Base-by-base conservation (phyloP, 2,329 filamentous ascomycete species). In the Alternaria sp. region DNA sequence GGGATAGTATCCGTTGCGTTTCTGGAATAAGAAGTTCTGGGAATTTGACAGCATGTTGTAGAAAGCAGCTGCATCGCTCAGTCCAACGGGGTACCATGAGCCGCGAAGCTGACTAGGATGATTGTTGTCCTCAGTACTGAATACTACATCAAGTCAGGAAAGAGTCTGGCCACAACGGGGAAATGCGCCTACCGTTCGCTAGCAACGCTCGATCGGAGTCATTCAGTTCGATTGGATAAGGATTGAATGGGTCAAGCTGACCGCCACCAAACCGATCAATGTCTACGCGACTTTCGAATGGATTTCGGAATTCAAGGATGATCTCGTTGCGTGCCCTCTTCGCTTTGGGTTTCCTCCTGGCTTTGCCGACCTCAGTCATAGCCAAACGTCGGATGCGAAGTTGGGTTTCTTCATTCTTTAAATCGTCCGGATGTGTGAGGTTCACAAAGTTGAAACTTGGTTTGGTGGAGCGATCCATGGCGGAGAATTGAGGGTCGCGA, bases 381-480 rank as follows among this genome's bases (percentile, higher is more conserved):
- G 74, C 74, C n/a, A 75, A 64, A n/a, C 70, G 66, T 5, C 74
- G 70, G 34, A 76, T 76, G 3, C 71, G 70, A 38, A 72, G 66
- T 57, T 75, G 71, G 3, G 67, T 76, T 40, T 73, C 68, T 50
- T 69, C 70, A 61, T 73, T 65, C 46, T 76, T 76, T 10, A 76
- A 64, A 18, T 76, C 73, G 46, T 75, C 71, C 1, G 73, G 73
- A 48, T 76, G 73, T 11, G 70, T 62, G 28, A 76, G 65, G 40
- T 75, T 75, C 10, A 76, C 70, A 41, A 76, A 75, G 32, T 64
- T 75, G 63, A 76, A 76, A 25, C 50, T 66, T 20, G 63, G 65
- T 58, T 72, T 66, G 5, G 62, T 66, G 10, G 72, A 69, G 40
- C 56, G 63, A 48, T 73, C 66, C 74, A 76, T 74, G 36, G 36